A percentile compares a stretch with the other conserved stretches of the same genome.
These are phyloP conservation scores for Entophlyctis luteolus DNA, from an alignment of 192 early-diverging fungal species.

Conservation along the genomic window DNA sequence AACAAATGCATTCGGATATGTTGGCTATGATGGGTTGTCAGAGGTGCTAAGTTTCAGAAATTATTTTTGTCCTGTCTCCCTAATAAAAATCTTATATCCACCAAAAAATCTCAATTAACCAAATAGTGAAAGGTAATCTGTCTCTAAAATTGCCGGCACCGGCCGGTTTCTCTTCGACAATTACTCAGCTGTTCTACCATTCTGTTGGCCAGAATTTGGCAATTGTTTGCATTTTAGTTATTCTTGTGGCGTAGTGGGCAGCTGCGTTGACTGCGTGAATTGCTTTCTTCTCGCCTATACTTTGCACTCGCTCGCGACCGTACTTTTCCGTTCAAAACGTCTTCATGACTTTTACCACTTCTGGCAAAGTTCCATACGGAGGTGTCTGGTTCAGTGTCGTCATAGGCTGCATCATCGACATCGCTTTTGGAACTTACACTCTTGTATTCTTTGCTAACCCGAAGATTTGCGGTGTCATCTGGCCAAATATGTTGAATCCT, in stretches of 20 bases:
- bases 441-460: neutral
- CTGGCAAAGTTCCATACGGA: neutral
- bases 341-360: neutral
- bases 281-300: neutral
- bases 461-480: neutral
- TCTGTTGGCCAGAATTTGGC: neutral
- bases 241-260: neutral
- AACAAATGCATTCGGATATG: too few relatives aligned
- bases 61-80: too few relatives aligned
- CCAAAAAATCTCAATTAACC: too few relatives aligned
- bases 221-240: neutral
- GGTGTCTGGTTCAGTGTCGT: neutral
- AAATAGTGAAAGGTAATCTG: too few relatives aligned
- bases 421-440: neutral
- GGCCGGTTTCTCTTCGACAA: too few relatives aligned
- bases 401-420: neutral
- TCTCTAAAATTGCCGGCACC: too few relatives aligned
- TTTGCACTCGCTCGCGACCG: neutral
- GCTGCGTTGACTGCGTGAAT: neutral
- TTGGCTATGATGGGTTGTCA: too few relatives aligned
- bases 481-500: neutral
- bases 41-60: too few relatives aligned
- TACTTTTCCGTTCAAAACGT: neutral
- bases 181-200: neutral
- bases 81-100: too few relatives aligned